Conservation (phyloP, 2,329 filamentous ascomycete species). For the Ascochyta lentis region DNA sequence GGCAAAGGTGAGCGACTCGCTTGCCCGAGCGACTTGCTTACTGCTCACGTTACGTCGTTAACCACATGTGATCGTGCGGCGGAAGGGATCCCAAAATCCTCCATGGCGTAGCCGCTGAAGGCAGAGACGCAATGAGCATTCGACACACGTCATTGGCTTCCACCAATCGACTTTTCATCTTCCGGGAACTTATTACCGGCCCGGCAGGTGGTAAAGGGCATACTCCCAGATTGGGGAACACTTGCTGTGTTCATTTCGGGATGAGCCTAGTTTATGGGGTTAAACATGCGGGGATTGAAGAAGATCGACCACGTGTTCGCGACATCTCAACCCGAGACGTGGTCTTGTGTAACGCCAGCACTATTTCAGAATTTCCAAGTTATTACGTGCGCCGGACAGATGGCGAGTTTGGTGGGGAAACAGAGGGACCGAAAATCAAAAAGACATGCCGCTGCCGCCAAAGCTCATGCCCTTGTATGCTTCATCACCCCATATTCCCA, state of each 20-base stretch:
- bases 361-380: too few relatives aligned
- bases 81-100: slow-evolving; percentile 3
- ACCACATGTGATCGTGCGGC: background rate
- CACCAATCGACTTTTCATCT: slow-evolving; percentile 8
- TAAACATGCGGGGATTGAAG: slow-evolving; percentile 7
- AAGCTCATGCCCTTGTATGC: slow-evolving; percentile 39
- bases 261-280: slow-evolving; percentile 6
- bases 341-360: background rate
- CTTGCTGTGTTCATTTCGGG: background rate
- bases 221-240: background rate
- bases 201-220: background rate
- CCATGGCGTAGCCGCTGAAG: background rate
- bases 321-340: slow-evolving; percentile 13
- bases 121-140: slow-evolving; percentile 4
- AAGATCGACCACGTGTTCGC: slow-evolving; percentile 17
- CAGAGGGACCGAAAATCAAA: background rate
- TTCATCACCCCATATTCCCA: slow-evolving; percentile 41
- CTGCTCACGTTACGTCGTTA: too few relatives aligned
- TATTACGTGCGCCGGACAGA: background rate
- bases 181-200: background rate
- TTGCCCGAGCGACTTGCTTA: too few relatives aligned
- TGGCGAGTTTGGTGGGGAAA: background rate
- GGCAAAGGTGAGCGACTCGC: too few relatives aligned
- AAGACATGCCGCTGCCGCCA: slow-evolving; percentile 21
- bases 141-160: slow-evolving; percentile 3